phyloP scores from a whole-genome alignment of 495 filamentous ascomycete species.

The Penicillium dipodomyicola region DNA sequence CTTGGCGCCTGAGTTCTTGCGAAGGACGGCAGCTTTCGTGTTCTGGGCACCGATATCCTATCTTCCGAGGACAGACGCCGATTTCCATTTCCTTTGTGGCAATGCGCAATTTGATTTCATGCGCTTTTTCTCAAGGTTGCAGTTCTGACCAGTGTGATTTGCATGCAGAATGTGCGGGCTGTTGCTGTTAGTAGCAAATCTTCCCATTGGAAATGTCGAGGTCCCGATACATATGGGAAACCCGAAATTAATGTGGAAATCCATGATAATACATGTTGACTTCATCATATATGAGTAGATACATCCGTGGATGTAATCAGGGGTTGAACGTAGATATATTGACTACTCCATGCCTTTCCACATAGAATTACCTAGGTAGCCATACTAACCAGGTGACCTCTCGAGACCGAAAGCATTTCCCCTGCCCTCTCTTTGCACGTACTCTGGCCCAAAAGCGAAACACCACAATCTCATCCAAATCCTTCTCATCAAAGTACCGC shows the following conservation, averaged over 20 bases:
- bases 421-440: no score
- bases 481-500: no score
- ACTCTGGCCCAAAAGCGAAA: no score
- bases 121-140: background rate
- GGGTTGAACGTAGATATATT: background rate
- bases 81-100: background rate
- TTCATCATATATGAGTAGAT: background rate
- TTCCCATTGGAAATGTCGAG: background rate
- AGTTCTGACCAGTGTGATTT: background rate
- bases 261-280: background rate
- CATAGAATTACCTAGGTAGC: no score
- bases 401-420: no score
- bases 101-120: background rate
- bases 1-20: background rate
- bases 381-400: no score
- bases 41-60: background rate
- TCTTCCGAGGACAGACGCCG: background rate
- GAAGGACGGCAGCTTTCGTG: background rate
- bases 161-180: background rate
- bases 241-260: background rate
- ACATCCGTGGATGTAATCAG: background rate
- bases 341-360: no score
- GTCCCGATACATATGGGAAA: background rate
- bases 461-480: no score
- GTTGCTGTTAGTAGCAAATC: background rate